Conservation (phyloP, 257 asterid species). For the Penstemon davidsonii region DNA sequence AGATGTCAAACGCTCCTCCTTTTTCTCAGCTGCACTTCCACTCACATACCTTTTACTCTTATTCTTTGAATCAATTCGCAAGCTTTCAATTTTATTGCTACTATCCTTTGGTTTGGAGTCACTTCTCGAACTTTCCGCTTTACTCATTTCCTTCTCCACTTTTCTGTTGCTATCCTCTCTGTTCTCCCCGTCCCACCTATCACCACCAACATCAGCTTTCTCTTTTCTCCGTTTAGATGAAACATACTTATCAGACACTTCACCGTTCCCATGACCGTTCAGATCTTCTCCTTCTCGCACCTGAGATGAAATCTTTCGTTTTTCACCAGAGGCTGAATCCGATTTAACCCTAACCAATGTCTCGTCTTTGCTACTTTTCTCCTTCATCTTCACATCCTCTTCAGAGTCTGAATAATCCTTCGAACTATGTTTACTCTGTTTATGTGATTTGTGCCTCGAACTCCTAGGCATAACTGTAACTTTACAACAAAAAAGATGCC, state of each 20-base stretch:
- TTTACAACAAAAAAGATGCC: slow-evolving; percentile 23
- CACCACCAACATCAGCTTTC: slow-evolving; percentile 60
- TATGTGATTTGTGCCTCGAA: slow-evolving; percentile 90
- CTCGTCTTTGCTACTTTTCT: slow-evolving; percentile 55
- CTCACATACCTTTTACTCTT: slow-evolving; percentile 68
- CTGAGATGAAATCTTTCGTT: slow-evolving; percentile 70
- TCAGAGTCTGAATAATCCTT: slow-evolving; percentile 91
- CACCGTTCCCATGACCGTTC: slow-evolving; percentile 62
- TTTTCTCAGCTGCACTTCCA: slow-evolving; percentile 55
- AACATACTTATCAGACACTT: slow-evolving; percentile 64
- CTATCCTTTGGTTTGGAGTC: slow-evolving; percentile 59
- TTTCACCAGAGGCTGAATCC: slow-evolving; percentile 81
- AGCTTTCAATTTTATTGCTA: slow-evolving; percentile 48
- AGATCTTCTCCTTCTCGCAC: slow-evolving; percentile 64
- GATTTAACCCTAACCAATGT: slow-evolving; percentile 46
- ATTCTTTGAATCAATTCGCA: slow-evolving; percentile 52
- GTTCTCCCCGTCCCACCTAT: slow-evolving; percentile 71
- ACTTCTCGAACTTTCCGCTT: slow-evolving; percentile 47
- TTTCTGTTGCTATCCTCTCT: slow-evolving; percentile 47
- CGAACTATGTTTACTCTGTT: slow-evolving; percentile 82
- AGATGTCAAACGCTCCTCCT: slow-evolving; percentile 49
- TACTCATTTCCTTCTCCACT: slow-evolving; percentile 46
- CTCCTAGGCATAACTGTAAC: slow-evolving; percentile 71
- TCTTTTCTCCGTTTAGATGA: slow-evolving; percentile 82
- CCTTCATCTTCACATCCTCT: slow-evolving; percentile 71